A percentile compares a stretch with the other conserved stretches of the same genome.
phyloP scores from a whole-genome alignment of 495 filamentous ascomycete genomes.

The Pyrenula massariospora region DNA sequence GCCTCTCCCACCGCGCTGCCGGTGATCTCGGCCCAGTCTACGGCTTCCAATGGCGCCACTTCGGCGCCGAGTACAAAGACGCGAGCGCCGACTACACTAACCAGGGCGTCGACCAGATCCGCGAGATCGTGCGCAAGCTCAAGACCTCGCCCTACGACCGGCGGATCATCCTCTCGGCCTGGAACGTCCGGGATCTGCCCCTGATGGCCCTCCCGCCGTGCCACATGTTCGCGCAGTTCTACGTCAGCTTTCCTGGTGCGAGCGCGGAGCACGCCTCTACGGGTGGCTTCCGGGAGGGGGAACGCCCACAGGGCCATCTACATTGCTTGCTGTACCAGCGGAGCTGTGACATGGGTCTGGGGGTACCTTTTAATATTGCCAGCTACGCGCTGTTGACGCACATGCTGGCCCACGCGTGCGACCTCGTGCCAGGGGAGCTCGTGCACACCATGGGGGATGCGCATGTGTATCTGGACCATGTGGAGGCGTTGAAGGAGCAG shows the following conservation, averaged over 20 bases:
- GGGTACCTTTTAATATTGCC: conserved; percentile 96
- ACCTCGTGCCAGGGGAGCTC: conserved; percentile 69
- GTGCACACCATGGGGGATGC: conserved; percentile 94
- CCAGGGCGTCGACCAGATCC: conserved; percentile 84
- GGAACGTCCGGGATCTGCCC: conserved; percentile 78
- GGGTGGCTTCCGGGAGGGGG: conserved; percentile 6
- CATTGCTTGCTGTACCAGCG: conserved; percentile 85
- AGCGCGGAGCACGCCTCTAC: not conserved
- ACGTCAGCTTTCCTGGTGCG: conserved; percentile 62
- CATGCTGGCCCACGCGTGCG: conserved; percentile 81
- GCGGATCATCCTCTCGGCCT: conserved; percentile 78
- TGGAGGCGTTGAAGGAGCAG: conserved; percentile 75
- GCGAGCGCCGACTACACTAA: conserved; percentile 72
- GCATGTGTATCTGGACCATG: conserved; percentile 88
- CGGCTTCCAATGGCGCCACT: conserved; percentile 98
- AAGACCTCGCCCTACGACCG: conserved; percentile 75
- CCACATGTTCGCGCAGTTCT: conserved; percentile 99
- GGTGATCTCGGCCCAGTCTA: conserved; percentile 95
- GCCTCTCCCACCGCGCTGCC: conserved; percentile 62
- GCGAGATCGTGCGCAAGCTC: conserved; percentile 73
- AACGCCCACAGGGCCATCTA: conserved; percentile 50
- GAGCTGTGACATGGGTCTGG: conserved; percentile 94
- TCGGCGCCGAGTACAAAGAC: conserved; percentile 80
- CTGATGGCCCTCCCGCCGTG: conserved; percentile 95
- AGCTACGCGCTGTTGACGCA: conserved; percentile 86